Evolutionary conservation across 1,284 basidiomycete genomes (phyloP).

Genomic region (Microbotryum lychnidis-dioicae): DNA sequence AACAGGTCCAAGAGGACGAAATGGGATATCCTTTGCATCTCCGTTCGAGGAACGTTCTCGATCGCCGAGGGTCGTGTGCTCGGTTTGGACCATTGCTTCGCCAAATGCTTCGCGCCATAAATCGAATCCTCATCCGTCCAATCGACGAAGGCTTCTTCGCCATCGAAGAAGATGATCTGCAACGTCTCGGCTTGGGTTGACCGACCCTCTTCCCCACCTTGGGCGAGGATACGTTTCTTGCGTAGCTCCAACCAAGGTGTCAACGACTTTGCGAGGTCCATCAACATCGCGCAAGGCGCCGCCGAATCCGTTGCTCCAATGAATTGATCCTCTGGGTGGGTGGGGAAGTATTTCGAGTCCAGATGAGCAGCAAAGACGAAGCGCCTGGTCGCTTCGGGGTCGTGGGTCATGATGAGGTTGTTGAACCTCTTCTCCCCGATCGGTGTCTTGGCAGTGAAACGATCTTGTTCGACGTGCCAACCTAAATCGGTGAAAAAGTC

Average conservation of each 20-base stretch:
- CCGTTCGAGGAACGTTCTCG: conserved; percentile 11
- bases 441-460: conserved; percentile 72
- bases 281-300: conserved; percentile 85
- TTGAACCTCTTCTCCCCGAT: conserved; percentile 71
- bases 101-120: conserved; percentile 88
- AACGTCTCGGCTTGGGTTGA: conserved; percentile 64
- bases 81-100: conserved; percentile 58
- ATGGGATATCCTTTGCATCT: conserved; percentile 61
- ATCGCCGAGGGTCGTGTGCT: conserved; percentile 51
- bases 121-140: conserved; percentile 89
- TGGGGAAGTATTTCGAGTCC: conserved; percentile 83
- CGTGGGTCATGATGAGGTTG: conserved; percentile 91
- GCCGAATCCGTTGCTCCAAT: conserved; percentile 97
- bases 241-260: conserved; percentile 61
- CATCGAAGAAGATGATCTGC: conserved; percentile 95
- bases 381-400: conserved; percentile 68
- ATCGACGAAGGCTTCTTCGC: conserved; percentile 86
- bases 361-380: conserved; percentile 89
- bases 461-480: conserved; percentile 45
- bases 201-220: conserved; percentile 44
- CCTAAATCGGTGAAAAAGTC: conserved; percentile 23
- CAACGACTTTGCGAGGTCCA: conserved; percentile 76
- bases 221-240: conserved; percentile 46
- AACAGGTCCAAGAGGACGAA: conserved; percentile 72
- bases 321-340: conserved; percentile 72